A percentile compares a stretch with the other conserved stretches of the same genome.
Conservation (phyloP, 2,329 filamentous ascomycete genomes). For the Podosphaera aphanis region DNA sequence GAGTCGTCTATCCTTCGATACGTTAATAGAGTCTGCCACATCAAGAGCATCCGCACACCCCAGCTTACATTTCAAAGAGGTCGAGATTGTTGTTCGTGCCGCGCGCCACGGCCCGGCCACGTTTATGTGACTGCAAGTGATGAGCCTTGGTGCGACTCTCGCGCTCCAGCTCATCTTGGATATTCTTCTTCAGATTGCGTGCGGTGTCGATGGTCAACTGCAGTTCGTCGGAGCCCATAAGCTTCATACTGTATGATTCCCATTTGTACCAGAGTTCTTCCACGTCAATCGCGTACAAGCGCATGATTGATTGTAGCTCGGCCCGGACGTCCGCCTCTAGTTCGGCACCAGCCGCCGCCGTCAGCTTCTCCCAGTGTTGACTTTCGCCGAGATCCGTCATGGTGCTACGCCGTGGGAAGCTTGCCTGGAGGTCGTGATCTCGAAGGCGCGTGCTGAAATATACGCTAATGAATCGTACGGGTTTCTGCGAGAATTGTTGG, state of each 20-base stretch:
- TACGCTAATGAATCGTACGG: too few species aligned
- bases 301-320: slow-evolving; percentile 69
- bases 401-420: too few species aligned
- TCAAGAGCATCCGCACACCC: neutral
- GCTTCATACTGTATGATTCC: slow-evolving; percentile 92
- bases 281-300: slow-evolving; percentile 54
- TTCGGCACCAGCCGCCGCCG: slow-evolving; percentile 5
- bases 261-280: slow-evolving; percentile 96
- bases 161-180: slow-evolving; percentile 65
- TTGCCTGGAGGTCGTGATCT: too few species aligned
- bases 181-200: slow-evolving; percentile 60
- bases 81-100: slow-evolving; percentile 32
- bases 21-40: neutral
- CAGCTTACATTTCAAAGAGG: slow-evolving; percentile 57
- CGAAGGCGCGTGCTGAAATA: too few species aligned
- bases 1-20: slow-evolving; percentile 38
- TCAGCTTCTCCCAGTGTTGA: slow-evolving; percentile 10
- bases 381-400: slow-evolving; percentile 1
- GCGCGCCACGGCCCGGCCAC: slow-evolving; percentile 37
- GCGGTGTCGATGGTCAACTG: slow-evolving; percentile 46
- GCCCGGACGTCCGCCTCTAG: slow-evolving; percentile 55
- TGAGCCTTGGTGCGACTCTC: slow-evolving; percentile 45
- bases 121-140: slow-evolving; percentile 39
- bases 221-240: slow-evolving; percentile 65
- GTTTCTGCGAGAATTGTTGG: too few species aligned